Evolutionary conservation across 441 rosid species (phyloP).

Genomic region (Pelargonium australe): DNA sequence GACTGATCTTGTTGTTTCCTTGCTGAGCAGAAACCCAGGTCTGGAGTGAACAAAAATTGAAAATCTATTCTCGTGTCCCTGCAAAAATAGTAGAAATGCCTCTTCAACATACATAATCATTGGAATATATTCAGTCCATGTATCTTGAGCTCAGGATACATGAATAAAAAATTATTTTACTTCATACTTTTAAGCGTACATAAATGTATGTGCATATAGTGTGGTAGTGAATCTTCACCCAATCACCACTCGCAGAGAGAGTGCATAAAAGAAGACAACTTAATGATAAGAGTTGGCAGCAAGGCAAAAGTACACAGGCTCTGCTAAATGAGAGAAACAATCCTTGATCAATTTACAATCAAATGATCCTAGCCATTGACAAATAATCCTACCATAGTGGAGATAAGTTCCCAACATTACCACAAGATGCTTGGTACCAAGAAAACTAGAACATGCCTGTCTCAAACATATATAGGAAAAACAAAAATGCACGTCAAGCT

Average conservation of each 20-base stretch:
- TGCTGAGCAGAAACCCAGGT: constrained; percentile 79
- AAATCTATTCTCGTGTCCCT: constrained; percentile 73
- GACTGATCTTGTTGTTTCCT: constrained; percentile 71
- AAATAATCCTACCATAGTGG: background rate
- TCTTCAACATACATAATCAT: background rate
- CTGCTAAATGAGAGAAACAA: background rate
- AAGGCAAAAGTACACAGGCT: background rate
- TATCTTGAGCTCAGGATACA: too few species aligned
- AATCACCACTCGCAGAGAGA: background rate
- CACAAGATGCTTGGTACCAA: background rate
- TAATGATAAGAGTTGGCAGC: background rate
- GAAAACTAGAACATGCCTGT: background rate
- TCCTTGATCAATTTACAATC: background rate
- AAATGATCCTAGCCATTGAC: background rate
- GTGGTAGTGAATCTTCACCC: background rate
- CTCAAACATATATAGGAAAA: background rate
- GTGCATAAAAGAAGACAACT: background rate
- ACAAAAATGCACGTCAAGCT: background rate
- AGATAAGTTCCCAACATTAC: background rate
- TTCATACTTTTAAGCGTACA: background rate
- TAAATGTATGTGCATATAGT: too few species aligned
- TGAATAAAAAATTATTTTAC: too few species aligned
- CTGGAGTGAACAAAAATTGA: constrained; percentile 86
- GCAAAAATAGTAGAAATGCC: constrained; percentile 21
- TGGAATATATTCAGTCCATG: too few species aligned